A percentile compares a stretch with the other conserved stretches of the same genome.
phyloP scores from a whole-genome alignment of 345 rosid genomes.

The Camelina laxa region DNA sequence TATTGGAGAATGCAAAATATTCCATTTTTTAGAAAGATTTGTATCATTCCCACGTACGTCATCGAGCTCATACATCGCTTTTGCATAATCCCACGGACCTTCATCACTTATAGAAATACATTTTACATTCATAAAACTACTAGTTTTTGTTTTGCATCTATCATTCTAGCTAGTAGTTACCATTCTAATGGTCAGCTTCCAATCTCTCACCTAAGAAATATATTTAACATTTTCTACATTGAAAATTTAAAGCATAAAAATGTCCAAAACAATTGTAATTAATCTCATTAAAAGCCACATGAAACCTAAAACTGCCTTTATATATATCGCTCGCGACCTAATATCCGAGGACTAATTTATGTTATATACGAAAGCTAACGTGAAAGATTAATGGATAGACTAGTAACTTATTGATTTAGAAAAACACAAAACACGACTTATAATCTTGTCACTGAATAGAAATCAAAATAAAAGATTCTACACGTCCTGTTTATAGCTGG shows the following conservation, averaged over 20 bases:
- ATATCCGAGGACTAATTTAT: not conserved
- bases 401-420: not conserved
- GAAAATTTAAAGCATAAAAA: not conserved
- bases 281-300: not conserved
- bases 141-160: not conserved
- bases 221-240: not conserved
- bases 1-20: slow-evolving; percentile 5
- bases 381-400: not conserved
- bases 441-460: slow-evolving; percentile 3
- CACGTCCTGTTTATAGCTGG: slow-evolving; percentile 21
- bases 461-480: slow-evolving; percentile 7
- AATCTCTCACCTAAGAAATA: slow-evolving; percentile 2
- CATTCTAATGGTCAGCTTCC: slow-evolving; percentile 13
- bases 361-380: not conserved
- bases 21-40: slow-evolving; percentile 27
- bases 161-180: not conserved
- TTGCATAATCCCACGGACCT: slow-evolving; percentile 16
- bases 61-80: slow-evolving; percentile 35
- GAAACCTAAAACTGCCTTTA: not conserved
- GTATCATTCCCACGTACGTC: slow-evolving; percentile 41
- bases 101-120: slow-evolving; percentile 11
- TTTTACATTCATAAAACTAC: slow-evolving; percentile 15
- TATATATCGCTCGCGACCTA: not conserved
- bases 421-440: not conserved
- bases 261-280: not conserved